A percentile compares a stretch with the other conserved stretches of the same genome.
Conservation (phyloP, 2,329 filamentous ascomycete genomes). For the Cercospora canescens region DNA sequence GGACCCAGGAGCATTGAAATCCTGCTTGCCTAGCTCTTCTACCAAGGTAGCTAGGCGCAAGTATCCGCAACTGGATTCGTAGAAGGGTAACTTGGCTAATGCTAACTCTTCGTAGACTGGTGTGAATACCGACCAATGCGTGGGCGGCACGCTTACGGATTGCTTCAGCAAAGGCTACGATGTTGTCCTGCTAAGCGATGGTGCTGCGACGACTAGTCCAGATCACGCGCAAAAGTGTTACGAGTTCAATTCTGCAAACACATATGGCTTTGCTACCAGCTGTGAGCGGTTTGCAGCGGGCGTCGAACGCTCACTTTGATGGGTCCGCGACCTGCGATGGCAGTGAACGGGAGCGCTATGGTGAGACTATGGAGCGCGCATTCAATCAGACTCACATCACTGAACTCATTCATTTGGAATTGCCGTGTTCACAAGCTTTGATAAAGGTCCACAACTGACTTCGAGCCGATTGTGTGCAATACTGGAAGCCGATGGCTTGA, state of each 20-base stretch:
- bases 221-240: constrained; percentile 37
- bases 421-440: not conserved
- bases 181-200: constrained; percentile 57
- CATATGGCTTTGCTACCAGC: constrained; percentile 35
- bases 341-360: constrained; percentile 19
- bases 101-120: constrained; percentile 39
- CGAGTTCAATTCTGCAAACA: constrained; percentile 38
- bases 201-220: constrained; percentile 54
- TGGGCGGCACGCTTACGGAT: constrained; percentile 57
- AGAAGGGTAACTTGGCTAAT: not conserved
- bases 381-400: not conserved
- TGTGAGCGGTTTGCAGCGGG: constrained; percentile 34
- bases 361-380: too few species aligned
- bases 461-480: too few species aligned
- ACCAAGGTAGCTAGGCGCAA: not conserved
- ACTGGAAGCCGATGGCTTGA: not conserved
- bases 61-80: not conserved
- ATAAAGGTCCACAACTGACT: not conserved
- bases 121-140: constrained; percentile 64
- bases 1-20: not conserved
- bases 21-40: not conserved
- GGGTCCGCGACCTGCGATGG: too few species aligned
- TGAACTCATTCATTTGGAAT: not conserved
- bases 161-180: constrained; percentile 57
- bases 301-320: constrained; percentile 18